Evolutionary conservation across 2,329 filamentous ascomycete species (phyloP).

Genomic region (Alternaria postmessia): DNA sequence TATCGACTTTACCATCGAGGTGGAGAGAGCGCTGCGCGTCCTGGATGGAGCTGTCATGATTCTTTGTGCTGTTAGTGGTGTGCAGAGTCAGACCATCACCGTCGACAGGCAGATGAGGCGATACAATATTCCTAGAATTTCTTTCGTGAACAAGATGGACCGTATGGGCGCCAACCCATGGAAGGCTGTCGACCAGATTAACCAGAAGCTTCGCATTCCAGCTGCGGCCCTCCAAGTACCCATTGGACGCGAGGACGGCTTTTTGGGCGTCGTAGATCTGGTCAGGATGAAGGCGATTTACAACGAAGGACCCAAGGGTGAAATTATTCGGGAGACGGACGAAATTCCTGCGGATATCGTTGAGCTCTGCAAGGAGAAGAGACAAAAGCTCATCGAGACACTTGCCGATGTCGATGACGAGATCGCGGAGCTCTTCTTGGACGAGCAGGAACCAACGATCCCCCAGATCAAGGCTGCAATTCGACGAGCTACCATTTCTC

Average conservation of each 20-base stretch:
- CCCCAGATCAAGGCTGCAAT: slow-evolving; percentile 92
- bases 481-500: slow-evolving; percentile 83
- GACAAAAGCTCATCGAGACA: slow-evolving; percentile 88
- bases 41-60: slow-evolving; percentile 98
- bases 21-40: slow-evolving; percentile 92
- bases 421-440: slow-evolving; percentile 93
- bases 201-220: slow-evolving; percentile 90
- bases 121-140: slow-evolving; percentile 94
- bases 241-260: slow-evolving; percentile 90
- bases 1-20: slow-evolving; percentile 99
- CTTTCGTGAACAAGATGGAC: slow-evolving; percentile 99
- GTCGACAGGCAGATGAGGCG: slow-evolving; percentile 98
- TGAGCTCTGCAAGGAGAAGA: slow-evolving; percentile 80
- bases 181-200: slow-evolving; percentile 98
- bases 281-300: slow-evolving; percentile 93
- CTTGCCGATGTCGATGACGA: slow-evolving; percentile 97
- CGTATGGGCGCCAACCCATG: slow-evolving; percentile 98
- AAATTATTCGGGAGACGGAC: slow-evolving; percentile 76
- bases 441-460: slow-evolving; percentile 80
- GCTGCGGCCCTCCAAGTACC: slow-evolving; percentile 95
- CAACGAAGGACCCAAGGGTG: slow-evolving; percentile 83
- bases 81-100: slow-evolving; percentile 97
- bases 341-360: slow-evolving; percentile 83
- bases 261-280: slow-evolving; percentile 90
- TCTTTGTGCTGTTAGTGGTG: slow-evolving; percentile 93